Conservation (phyloP, 257 asterid genomes). For the Plantago ovata region DNA sequence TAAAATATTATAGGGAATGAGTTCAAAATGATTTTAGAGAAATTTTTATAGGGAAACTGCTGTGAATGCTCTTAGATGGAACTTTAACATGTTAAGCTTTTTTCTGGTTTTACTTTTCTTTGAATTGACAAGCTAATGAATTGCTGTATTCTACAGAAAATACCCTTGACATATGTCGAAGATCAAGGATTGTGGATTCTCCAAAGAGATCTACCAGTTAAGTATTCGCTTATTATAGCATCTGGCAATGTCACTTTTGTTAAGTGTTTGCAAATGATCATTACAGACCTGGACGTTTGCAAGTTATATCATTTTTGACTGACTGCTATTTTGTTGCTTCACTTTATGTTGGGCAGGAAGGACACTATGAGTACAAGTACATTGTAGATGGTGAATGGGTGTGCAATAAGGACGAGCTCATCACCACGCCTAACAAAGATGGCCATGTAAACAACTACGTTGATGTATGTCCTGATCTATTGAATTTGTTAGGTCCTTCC, state of each 20-base stretch:
- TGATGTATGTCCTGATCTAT: slow-evolving; percentile 33
- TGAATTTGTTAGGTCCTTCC: slow-evolving; percentile 1
- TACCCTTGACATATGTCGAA: slow-evolving; percentile 54
- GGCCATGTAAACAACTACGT: slow-evolving; percentile 88
- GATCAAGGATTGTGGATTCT: slow-evolving; percentile 63
- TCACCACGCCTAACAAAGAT: slow-evolving; percentile 65
- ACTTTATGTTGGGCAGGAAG: slow-evolving; percentile 57
- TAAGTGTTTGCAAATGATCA: background rate
- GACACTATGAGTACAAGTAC: slow-evolving; percentile 85
- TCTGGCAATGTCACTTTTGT: background rate
- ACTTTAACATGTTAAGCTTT: background rate
- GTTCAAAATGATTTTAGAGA: too few species aligned
- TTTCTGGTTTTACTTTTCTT: slow-evolving; percentile 13
- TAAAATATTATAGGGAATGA: too few species aligned
- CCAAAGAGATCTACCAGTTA: slow-evolving; percentile 62
- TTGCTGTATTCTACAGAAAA: slow-evolving; percentile 45
- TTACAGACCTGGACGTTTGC: background rate
- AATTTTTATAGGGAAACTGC: too few species aligned
- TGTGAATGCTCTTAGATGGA: background rate
- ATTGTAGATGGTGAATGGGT: slow-evolving; percentile 78
- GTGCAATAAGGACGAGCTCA: slow-evolving; percentile 49
- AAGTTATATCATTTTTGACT: background rate
- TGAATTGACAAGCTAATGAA: slow-evolving; percentile 13
- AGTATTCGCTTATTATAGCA: slow-evolving; percentile 20
- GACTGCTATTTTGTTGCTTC: background rate